Base-by-base conservation (phyloP, 1,284 basidiomycete genomes). In the Fomitopsis palustris region DNA sequence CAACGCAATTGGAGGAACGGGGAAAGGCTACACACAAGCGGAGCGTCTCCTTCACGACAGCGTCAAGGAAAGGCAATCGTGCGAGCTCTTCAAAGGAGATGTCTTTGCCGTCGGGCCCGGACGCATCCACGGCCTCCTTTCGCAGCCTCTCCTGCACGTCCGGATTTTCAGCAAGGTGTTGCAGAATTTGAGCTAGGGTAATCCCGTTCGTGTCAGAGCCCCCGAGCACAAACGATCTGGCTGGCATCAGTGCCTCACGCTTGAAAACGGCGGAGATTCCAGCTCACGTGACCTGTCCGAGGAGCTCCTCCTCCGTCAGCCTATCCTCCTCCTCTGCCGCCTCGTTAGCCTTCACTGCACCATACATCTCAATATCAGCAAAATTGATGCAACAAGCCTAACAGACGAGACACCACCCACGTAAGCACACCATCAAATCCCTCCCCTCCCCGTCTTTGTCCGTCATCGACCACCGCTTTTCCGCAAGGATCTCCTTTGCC, bases 401-500 rank as follows among this genome's bases (percentile, higher is more conserved):
- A n/a, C n/a, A n/a, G n/a, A n/a, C n/a, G n/a, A n/a, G n/a, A n/a
- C n/a, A n/a, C n/a, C 33, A 69, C 76, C 31, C 61, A 78, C 79
- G 69, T 12, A 82, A 63, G 54, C 77, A 73, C 57, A 77, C 81
- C 53, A 82, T 72, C 42, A 81, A 73, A 65, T 82, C 79, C 52
- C 77, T 78, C 23, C 75, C 77, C 39, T 62, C 65, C 0, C 72
- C 35, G 10, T 8, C 35, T 74, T 37, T 75, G 62, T 53, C 77
- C 72, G 9, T 64, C 25, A 14, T 58, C 10, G 61, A 47, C 0
- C 74, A 57, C 9, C 66, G 70, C n/a, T 31, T 77, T 72, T 0
- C 75, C 75, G 54, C 62, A 16, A 73, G 73, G 4, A 82, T 77
- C 21, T 73, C 66, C 3, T 64, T 55, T 0, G 78, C 72, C 0